Evolutionary conservation across 306 rosid genomes (phyloP), one percentile per base, ranked within the genome.

Genomic region (Spatholobus suberectus): DNA sequence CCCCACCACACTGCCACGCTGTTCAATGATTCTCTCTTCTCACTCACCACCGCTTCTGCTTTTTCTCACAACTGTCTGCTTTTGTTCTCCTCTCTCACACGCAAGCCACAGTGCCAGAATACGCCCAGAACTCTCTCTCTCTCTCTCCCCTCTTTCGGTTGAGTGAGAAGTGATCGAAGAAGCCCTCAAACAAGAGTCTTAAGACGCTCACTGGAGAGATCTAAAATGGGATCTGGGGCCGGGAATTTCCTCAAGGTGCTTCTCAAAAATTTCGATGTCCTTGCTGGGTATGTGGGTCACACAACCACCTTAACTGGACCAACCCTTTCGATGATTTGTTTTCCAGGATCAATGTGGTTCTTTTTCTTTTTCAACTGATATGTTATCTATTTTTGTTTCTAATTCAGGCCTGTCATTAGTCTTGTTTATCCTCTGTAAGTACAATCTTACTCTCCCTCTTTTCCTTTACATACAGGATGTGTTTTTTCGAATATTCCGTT

Each of bases 381-480:
- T 62, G 0, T 46, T 0, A 3, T 34, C 44, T 67, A 2, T 67
- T 78, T 70, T 24, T 78, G 77, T 43, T 52, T 84, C 41, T 51
- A 34, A 81, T 86, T 87, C 98, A 96, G 99, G 94, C 99, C 99
- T 67, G 91, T 96, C 79, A 80, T 94, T 79, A 92, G 95, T 81
- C 98, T 94, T 86, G 98, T 87, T 79, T 96, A 94, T 88, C 99
- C 99, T 82, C 89, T 96, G 99, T 96, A 87, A 92, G 98, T 82
- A 51, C 59, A 38, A 81, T 58, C 68, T 85, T 13, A 18, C 40
- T 54, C 37, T 47, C 29, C 18, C 14, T 1, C 43, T 47, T 7
- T 43, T 34, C 26, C 40, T 29, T n/a, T 20, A 7, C 17, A 27
- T 2, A 10, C 21, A 70, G 6, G 17, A 29, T 27, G 8, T 63